phyloP scores from a whole-genome alignment of 768 basidiomycete genomes.

The Suillus subalutaceus region DNA sequence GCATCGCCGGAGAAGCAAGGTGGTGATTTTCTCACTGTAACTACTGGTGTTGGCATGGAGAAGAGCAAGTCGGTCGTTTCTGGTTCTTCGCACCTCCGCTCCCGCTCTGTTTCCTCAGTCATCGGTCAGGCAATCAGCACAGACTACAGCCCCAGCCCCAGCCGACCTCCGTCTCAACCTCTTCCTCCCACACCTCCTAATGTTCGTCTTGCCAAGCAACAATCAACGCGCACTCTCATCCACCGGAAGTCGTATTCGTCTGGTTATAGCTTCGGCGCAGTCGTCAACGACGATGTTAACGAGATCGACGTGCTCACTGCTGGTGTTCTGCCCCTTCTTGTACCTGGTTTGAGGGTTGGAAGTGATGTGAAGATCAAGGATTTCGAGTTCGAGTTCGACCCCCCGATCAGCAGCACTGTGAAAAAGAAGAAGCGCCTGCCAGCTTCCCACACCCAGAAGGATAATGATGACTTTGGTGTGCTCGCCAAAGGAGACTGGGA shows the following conservation, averaged over 20 bases:
- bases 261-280: constrained; percentile 61
- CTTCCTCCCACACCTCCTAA: constrained; percentile 78
- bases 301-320: constrained; percentile 76
- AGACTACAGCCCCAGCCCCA: constrained; percentile 44
- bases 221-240: constrained; percentile 41
- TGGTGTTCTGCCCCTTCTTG: constrained; percentile 65
- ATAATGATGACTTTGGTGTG: constrained; percentile 32
- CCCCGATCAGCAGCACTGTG: constrained; percentile 38
- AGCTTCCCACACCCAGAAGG: constrained; percentile 22
- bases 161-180: constrained; percentile 67
- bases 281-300: constrained; percentile 52
- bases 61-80: constrained; percentile 31
- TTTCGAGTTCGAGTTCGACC: constrained; percentile 39
- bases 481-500: constrained; percentile 46
- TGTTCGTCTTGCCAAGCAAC: constrained; percentile 56
- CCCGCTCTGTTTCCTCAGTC: constrained; percentile 60
- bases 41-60: constrained; percentile 38
- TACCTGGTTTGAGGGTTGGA: constrained; percentile 66
- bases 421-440: constrained; percentile 34
- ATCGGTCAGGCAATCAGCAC: constrained; percentile 43
- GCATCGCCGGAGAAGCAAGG: constrained; percentile 44
- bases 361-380: constrained; percentile 56
- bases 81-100: constrained; percentile 52
- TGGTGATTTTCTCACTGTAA: constrained; percentile 25
- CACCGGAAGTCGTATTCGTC: constrained; percentile 70